Evolutionary conservation across 768 basidiomycete genomes (phyloP).

Genomic region (Rhodotorula taiwanensis): DNA sequence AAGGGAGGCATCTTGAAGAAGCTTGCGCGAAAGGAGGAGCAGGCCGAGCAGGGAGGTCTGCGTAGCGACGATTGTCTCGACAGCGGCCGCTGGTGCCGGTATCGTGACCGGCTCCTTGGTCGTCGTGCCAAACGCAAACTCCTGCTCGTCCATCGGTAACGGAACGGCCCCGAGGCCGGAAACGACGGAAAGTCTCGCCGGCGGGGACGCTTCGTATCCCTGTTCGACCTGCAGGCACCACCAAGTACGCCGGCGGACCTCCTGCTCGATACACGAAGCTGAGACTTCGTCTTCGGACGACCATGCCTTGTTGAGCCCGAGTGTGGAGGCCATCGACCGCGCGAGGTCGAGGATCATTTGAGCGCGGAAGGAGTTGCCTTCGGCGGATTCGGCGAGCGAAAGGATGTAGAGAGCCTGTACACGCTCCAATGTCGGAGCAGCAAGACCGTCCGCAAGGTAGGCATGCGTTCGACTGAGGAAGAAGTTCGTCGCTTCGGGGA

Average conservation of each 20-base stretch:
- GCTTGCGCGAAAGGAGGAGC: neutral
- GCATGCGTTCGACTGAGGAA: neutral
- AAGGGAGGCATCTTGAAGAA: neutral
- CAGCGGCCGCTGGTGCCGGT: no score
- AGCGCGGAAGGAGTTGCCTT: neutral
- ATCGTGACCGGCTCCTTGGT: neutral
- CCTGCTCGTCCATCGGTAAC: slow-evolving; percentile 5
- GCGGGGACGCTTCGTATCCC: neutral
- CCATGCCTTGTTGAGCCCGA: neutral
- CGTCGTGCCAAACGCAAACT: slow-evolving; percentile 1
- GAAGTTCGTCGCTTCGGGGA: neutral
- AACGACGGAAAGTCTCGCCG: neutral
- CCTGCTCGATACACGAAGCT: neutral
- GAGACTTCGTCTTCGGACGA: no score
- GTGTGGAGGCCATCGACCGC: neutral
- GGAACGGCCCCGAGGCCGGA: neutral
- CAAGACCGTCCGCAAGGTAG: neutral
- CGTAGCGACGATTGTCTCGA: no score
- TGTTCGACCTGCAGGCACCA: neutral
- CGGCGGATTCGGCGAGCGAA: neutral
- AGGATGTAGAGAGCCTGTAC: slow-evolving; percentile 8
- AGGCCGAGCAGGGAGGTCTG: slow-evolving; percentile 3
- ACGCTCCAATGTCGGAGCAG: neutral
- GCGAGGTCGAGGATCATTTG: neutral
- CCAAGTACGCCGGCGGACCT: slow-evolving; percentile 1